Percentiles rank a stretch among this genome's conserved stretches.
Evolutionary conservation across 768 basidiomycete species (phyloP).

Genomic region (Hydnum rufescens): DNA sequence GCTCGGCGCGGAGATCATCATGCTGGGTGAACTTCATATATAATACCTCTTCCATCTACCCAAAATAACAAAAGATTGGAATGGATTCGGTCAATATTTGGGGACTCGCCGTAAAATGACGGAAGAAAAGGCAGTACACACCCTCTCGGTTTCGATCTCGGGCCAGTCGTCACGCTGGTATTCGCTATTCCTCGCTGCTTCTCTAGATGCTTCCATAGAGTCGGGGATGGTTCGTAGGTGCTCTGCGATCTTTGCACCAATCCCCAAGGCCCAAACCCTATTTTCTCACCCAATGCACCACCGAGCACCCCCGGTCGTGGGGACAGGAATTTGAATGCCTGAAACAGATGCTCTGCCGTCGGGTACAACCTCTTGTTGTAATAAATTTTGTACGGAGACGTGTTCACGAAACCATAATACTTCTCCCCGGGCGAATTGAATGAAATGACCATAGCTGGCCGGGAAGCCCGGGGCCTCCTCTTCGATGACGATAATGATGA

Average conservation of each 20-base stretch:
- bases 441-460: neutral
- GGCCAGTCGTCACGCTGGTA: neutral
- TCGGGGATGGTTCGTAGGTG: too few species aligned
- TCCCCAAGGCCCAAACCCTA: neutral
- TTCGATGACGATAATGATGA: too few species aligned
- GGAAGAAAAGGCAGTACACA: neutral
- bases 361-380: slow-evolving; percentile 38
- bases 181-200: too few species aligned
- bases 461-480: neutral
- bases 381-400: slow-evolving; percentile 41
- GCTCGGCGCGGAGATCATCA: slow-evolving; percentile 29
- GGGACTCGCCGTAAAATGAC: too few species aligned
- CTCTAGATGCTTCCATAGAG: too few species aligned
- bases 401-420: slow-evolving; percentile 31
- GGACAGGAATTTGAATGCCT: slow-evolving; percentile 37
- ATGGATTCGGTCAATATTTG: neutral
- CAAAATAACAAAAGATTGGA: neutral
- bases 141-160: neutral
- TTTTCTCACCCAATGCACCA: neutral
- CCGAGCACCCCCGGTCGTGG: slow-evolving; percentile 12
- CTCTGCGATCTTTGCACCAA: neutral
- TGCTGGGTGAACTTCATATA: slow-evolving; percentile 56
- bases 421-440: slow-evolving; percentile 2
- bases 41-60: slow-evolving; percentile 49
- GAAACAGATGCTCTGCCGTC: slow-evolving; percentile 53